Evolutionary conservation across 2,329 filamentous ascomycete genomes (phyloP), one percentile per base, ranked within the genome.

Genomic region (Bipolaris victoriae): DNA sequence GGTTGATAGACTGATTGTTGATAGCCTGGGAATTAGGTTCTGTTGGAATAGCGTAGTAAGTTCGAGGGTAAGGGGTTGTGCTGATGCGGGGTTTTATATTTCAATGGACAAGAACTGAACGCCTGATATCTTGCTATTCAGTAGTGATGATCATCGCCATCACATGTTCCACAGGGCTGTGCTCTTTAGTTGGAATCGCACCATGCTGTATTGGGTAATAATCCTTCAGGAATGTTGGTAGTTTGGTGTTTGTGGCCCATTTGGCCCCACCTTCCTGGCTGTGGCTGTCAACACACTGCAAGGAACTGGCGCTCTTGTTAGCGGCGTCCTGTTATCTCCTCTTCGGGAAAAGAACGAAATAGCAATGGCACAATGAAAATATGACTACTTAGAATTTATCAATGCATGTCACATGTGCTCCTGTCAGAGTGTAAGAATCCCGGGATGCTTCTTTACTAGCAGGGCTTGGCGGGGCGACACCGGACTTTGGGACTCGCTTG

Each of bases 381-480:
- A 3, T 6, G 16, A 5, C 20, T 26, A 7, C 7, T 41, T 24
- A 3, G 20, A 43, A 26, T 16, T 24, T 7, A 13, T 31, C 43
- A 45, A n/a, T 15, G 16, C 15, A 13, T 31, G 33, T 37, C 31
- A 18, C 39, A 18, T 44, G 18, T 15, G n/a, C 18, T 22, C n/a
- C 10, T 43, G 29, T 48, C 43, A 31, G 22, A n/a, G 43, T 43
- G 43, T 16, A 20, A 29, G n/a, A 18, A 31, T n/a, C 35, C 35
- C 20, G 18, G 53, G 41, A 26, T 31, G 1, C 13, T 22, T 18
- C 33, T 16, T 10, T 41, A 5, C 11, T 52, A 48, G 54, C 35
- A 20, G 22, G 56, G 49, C 59, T 57, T 56, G 51, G 45, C 58
- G 49, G 45, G 56, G 46, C 52, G 22, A 49, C 16, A 47, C 49